Evolutionary conservation across 805 yeast genomes (phyloP).

Genomic region (Saccharomycopsis oosterbeekiorum): DNA sequence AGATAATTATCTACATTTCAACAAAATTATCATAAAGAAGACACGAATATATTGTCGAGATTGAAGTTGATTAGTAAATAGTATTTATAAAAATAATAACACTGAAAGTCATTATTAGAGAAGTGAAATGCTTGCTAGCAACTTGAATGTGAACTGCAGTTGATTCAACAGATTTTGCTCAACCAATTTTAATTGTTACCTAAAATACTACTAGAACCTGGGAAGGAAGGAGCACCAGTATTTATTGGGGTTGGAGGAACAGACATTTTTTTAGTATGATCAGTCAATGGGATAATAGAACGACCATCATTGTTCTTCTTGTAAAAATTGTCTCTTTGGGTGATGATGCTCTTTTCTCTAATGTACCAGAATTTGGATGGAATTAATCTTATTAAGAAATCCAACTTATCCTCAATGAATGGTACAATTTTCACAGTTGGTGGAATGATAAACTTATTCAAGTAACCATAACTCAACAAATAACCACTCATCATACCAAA

Average conservation of each 20-base stretch:
- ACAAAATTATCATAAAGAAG: too few relatives aligned
- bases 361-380: slow-evolving; percentile 47
- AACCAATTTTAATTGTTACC: background rate
- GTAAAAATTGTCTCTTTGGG: slow-evolving; percentile 27
- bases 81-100: too few relatives aligned
- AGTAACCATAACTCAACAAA: slow-evolving; percentile 45
- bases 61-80: too few relatives aligned
- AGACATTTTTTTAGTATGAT: slow-evolving; percentile 11
- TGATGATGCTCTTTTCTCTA: slow-evolving; percentile 50
- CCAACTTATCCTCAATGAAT: slow-evolving; percentile 51
- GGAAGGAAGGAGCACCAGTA: slow-evolving; percentile 4
- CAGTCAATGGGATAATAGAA: slow-evolving; percentile 16
- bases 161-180: background rate
- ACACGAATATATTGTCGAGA: too few relatives aligned
- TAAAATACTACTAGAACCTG: slow-evolving; percentile 9
- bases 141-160: too few relatives aligned
- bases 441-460: slow-evolving; percentile 50
- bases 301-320: slow-evolving; percentile 22
- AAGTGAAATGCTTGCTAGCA: too few relatives aligned
- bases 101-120: too few relatives aligned
- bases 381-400: slow-evolving; percentile 39
- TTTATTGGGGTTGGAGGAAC: slow-evolving; percentile 13
- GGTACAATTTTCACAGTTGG: slow-evolving; percentile 50
- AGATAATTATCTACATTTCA: too few relatives aligned
- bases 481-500: slow-evolving; percentile 62